Evolutionary conservation across 495 filamentous ascomycete species (phyloP), one percentile per base, ranked within the genome.

Genomic region (Tuber magnatum): DNA sequence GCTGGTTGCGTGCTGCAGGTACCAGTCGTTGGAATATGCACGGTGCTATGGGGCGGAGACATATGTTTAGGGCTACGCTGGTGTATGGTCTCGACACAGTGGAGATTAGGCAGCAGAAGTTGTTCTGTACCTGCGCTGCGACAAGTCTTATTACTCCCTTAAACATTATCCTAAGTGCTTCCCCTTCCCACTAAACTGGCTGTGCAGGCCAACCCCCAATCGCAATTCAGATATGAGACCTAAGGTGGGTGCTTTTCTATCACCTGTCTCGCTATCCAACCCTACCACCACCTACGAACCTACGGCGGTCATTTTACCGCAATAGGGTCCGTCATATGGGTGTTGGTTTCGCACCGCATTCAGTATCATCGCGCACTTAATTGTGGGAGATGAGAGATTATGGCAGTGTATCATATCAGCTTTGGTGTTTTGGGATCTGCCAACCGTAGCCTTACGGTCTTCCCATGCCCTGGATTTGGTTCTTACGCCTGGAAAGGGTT

Each of bases 331-430:
- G n/a, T 61, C 51, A 3, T 32, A 65, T 20, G 56, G 3, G 35
- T 32, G 28, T 65, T 32, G 56, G 28, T 32, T 35, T 65, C 56
- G 56, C 56, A 65, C 56, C 28, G 28, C 12, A 32, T 20, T 65
- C 56, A 32, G 28, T 65, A 65, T 35, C 56, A 65, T 65, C 56
- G 56, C 56, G 9, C 56, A 65, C 28, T 65, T 35, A 65, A 65
- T 65, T 65, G 32, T 65, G 56, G 32, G 56, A 65, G 56, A 65
- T 65, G 56, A 65, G 28, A 65, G 56, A 35, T 35, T 65, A 35
- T 65, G 56, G 56, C 56, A 8, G 56, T 28, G 56, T 28, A 35
- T 65, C 14, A 35, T 28, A 35, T 65, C 14, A 35, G 56, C 14
- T 18, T 35, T 65, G 14, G 56, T 65, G n/a, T 8, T 65, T 35